phyloP scores from a whole-genome alignment of 1,284 basidiomycete species.

The Microbotryomycetes sp. region DNA sequence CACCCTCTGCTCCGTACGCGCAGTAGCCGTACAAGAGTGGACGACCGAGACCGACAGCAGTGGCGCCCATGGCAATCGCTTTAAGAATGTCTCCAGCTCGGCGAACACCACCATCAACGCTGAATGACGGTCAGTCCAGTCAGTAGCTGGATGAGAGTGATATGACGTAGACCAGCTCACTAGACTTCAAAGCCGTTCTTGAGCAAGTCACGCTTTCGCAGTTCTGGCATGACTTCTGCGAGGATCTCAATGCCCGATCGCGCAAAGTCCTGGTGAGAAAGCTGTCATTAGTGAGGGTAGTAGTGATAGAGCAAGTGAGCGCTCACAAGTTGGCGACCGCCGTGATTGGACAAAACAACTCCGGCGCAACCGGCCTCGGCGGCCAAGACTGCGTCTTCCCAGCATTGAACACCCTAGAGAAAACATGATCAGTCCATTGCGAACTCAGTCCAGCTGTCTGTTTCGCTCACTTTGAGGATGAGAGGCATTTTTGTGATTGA shows the following conservation, averaged over 20 bases:
- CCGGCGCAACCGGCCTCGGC: slow-evolving; percentile 75
- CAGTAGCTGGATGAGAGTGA: background rate
- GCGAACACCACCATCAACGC: slow-evolving; percentile 82
- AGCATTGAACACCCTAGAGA: slow-evolving; percentile 63
- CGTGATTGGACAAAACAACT: slow-evolving; percentile 79
- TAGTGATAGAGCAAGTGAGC: background rate
- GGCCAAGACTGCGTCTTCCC: slow-evolving; percentile 87
- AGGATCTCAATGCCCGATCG: slow-evolving; percentile 85
- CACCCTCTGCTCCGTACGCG: slow-evolving; percentile 69
- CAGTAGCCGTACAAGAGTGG: slow-evolving; percentile 68
- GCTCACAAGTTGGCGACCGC: slow-evolving; percentile 38
- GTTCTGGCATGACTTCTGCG: slow-evolving; percentile 70
- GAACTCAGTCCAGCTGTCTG: no score
- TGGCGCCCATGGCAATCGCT: slow-evolving; percentile 79
- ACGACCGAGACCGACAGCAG: slow-evolving; percentile 61
- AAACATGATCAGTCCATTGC: no score
- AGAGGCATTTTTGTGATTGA: slow-evolving; percentile 87
- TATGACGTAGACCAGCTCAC: no score
- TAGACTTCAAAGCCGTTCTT: slow-evolving; percentile 71
- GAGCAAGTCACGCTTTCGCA: slow-evolving; percentile 57
- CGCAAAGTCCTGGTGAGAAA: slow-evolving; percentile 60
- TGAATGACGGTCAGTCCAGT: background rate
- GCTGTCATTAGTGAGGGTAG: slow-evolving; percentile 51
- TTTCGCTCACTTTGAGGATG: slow-evolving; percentile 61
- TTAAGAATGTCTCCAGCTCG: slow-evolving; percentile 85